These are phyloP conservation scores for Phytopythium litorale DNA, from an alignment of 352 stramenopile genomes.

Conservation along the genomic window DNA sequence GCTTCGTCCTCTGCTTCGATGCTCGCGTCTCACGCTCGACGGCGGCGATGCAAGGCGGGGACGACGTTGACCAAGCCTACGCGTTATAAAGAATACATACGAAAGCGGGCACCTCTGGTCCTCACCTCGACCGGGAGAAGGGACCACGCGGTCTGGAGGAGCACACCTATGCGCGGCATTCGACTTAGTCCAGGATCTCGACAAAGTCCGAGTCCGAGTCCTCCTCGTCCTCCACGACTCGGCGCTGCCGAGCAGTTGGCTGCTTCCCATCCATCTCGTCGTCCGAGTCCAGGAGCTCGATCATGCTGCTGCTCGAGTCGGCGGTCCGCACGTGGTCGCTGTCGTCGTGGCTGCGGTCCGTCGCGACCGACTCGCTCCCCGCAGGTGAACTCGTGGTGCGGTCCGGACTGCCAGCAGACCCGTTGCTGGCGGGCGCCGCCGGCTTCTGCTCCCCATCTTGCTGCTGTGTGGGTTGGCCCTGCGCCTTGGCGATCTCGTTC, in stretches of 20 bases:
- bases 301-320: constrained; percentile 39
- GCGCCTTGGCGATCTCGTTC: constrained; percentile 63
- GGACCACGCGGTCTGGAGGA: neutral
- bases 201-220: constrained; percentile 10
- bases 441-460: neutral
- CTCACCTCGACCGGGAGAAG: neutral
- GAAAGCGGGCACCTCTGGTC: neutral
- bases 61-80: neutral
- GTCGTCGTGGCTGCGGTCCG: constrained; percentile 16
- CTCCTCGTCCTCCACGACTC: constrained; percentile 7
- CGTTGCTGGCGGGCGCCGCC: neutral
- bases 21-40: neutral
- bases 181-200: constrained; percentile 6
- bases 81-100: neutral
- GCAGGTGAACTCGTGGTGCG: constrained; percentile 4
- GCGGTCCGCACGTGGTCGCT: neutral
- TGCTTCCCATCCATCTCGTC: constrained; percentile 20
- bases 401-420: constrained; percentile 2
- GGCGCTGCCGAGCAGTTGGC: neutral
- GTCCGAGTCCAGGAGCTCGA: constrained; percentile 60
- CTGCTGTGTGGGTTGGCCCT: constrained; percentile 14
- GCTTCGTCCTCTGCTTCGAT: neutral
- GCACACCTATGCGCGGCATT: neutral
- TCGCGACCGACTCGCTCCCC: constrained; percentile 14
- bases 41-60: neutral